Percentiles rank a stretch among this genome's conserved stretches.
These are phyloP conservation scores for Debaryomyces sp. DNA, from an alignment of 1,139 yeast genomes.

Conservation along the genomic window DNA sequence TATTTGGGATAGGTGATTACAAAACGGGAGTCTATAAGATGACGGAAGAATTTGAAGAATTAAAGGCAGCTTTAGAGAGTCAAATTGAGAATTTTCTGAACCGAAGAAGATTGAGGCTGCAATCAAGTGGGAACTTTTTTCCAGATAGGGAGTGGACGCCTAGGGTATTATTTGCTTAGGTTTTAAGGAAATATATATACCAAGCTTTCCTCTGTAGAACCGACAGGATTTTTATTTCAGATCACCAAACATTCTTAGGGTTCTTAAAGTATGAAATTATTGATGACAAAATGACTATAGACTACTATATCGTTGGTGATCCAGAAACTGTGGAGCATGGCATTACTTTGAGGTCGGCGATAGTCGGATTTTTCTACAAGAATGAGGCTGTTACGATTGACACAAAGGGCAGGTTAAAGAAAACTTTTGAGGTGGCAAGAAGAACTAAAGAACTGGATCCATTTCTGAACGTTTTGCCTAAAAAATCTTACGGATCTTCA, in stretches of 20 bases:
- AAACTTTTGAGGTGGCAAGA: too few species aligned
- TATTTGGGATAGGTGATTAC: conserved; percentile 8
- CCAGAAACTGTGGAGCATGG: conserved; percentile 19
- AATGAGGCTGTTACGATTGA: neutral
- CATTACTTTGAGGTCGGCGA: conserved; percentile 6
- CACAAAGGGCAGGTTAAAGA: neutral
- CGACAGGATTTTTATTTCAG: too few species aligned
- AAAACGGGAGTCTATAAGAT: conserved; percentile 3
- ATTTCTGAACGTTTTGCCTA: neutral
- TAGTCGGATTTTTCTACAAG: conserved; percentile 6
- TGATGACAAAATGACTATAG: conserved; percentile 4
- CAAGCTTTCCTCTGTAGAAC: too few species aligned
- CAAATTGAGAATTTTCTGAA: too few species aligned
- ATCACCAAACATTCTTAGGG: too few species aligned
- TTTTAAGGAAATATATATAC: conserved; percentile 8
- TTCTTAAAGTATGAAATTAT: too few species aligned
- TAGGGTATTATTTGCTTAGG: conserved; percentile 6
- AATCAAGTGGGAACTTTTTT: neutral
- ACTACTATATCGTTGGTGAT: conserved; percentile 10
- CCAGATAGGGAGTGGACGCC: neutral
- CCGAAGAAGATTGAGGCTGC: too few species aligned
- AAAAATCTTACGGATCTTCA: neutral
- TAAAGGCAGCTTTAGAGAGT: too few species aligned
- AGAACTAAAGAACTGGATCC: too few species aligned
- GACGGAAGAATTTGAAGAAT: conserved; percentile 2